These are phyloP conservation scores for Apium graveolens DNA, from an alignment of 129 eudicot species.

Conservation along the genomic window DNA sequence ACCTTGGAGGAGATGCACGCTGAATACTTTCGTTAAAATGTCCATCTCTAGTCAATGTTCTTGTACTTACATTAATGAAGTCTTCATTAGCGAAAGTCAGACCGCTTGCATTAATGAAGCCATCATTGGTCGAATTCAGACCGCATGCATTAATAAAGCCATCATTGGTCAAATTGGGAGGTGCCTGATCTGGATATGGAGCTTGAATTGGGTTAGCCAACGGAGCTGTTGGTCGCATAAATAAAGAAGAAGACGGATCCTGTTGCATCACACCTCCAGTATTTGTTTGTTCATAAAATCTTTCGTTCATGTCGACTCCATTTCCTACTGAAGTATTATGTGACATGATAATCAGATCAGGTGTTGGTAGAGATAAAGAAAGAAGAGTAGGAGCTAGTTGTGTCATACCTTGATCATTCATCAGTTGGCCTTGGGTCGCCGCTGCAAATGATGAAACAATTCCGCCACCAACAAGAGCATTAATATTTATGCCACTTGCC, in stretches of 20 bases:
- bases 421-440: background rate
- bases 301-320: background rate
- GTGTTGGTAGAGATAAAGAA: background rate
- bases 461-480: background rate
- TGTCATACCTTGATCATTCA: background rate
- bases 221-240: background rate
- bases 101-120: too few relatives aligned
- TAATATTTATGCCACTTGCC: too few relatives aligned
- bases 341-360: background rate
- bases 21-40: background rate
- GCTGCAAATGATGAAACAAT: background rate
- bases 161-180: too few relatives aligned
- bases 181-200: background rate
- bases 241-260: background rate
- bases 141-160: too few relatives aligned
- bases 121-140: too few relatives aligned
- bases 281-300: background rate
- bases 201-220: background rate
- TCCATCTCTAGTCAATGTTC: background rate
- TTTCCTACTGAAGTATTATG: background rate
- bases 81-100: background rate
- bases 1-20: background rate
- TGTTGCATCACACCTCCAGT: background rate
- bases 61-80: background rate
- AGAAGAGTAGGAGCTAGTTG: background rate